A percentile compares a stretch with the other conserved stretches of the same genome.
Conservation (phyloP, 768 basidiomycete species). For the Mycena vulgaris region DNA sequence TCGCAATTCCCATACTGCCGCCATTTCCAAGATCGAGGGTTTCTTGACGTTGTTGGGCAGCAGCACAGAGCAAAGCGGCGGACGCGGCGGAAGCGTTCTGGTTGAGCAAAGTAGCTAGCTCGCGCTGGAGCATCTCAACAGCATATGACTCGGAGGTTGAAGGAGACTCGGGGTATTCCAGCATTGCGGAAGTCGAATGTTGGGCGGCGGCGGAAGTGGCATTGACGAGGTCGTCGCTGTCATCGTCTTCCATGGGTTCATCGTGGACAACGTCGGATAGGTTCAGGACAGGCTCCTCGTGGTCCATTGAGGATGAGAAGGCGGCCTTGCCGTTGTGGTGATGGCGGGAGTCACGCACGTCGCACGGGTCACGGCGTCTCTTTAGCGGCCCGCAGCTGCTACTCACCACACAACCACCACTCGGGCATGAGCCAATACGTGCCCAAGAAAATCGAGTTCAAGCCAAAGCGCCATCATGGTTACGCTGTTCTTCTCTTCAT, state of each 20-base stretch:
- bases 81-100: constrained; percentile 83
- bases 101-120: constrained; percentile 81
- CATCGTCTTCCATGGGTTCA: constrained; percentile 74
- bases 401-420: not conserved
- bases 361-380: too few relatives aligned
- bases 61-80: constrained; percentile 74
- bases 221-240: constrained; percentile 59
- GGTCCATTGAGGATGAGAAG: constrained; percentile 27
- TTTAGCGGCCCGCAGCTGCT: too few relatives aligned
- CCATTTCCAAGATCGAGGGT: constrained; percentile 55
- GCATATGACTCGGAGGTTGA: constrained; percentile 66
- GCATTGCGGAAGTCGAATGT: constrained; percentile 53
- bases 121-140: constrained; percentile 83
- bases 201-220: constrained; percentile 50
- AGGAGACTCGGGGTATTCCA: constrained; percentile 55
- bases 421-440: not conserved
- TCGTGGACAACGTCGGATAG: constrained; percentile 91
- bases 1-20: constrained; percentile 45
- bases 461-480: constrained; percentile 84
- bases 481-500: constrained; percentile 88
- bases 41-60: constrained; percentile 77
- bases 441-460: constrained; percentile 67
- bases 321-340: not conserved
- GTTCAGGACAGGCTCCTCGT: constrained; percentile 78
- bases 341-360: too few relatives aligned